Base-by-base conservation (phyloP, 495 filamentous ascomycete genomes). In the Aspergillus bertholletiae region DNA sequence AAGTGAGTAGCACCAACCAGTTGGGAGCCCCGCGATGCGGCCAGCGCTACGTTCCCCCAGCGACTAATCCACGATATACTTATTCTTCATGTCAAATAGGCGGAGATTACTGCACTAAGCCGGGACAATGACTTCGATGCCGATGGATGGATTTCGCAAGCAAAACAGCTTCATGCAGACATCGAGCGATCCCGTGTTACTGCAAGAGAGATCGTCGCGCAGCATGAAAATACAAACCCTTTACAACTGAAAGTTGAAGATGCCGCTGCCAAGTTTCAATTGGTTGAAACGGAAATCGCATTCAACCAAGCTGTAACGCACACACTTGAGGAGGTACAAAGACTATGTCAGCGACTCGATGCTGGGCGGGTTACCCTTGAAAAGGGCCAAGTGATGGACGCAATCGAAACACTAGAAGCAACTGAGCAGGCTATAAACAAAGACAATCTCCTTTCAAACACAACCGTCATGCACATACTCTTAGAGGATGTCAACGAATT, bases 71-170 rank as follows among this genome's bases (percentile, higher is more conserved):
- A 43, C 22, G 54, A 27, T 9, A 46, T 54, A 22, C 56, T 46
- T 55, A 55, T 11, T 24, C 27, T 12, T 35, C 37, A 32, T 24
- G 28, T 8, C 5, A n/a, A 35, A 57, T 58, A 91, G 87, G 74
- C 76, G 51, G 84, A 90, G 54, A 86, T 96, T 35, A 86, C 84
- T 49, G 67, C 74, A 22, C 77, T 89, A 35, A 93, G 90, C 74
- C 80, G 82, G 35, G 82, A 87, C 43, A 87, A 83, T 37, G 84
- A 85, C 40, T 82, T 86, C 20, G 88, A 94, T 62, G 85, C 94
- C 57, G 86, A 90, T 62, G 77, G 83, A 55, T 97, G 92, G 92
- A 87, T 94, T 51, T 68, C 76, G 20, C 88, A 92, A 67, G 90
- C 91, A 28, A 87, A 88, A 66, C 83, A 87, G 47, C 82, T 96